Evolutionary conservation across 2,329 filamentous ascomycete genomes (phyloP), one percentile per base, ranked within the genome.

Genomic region (Bipolaris oryzae): DNA sequence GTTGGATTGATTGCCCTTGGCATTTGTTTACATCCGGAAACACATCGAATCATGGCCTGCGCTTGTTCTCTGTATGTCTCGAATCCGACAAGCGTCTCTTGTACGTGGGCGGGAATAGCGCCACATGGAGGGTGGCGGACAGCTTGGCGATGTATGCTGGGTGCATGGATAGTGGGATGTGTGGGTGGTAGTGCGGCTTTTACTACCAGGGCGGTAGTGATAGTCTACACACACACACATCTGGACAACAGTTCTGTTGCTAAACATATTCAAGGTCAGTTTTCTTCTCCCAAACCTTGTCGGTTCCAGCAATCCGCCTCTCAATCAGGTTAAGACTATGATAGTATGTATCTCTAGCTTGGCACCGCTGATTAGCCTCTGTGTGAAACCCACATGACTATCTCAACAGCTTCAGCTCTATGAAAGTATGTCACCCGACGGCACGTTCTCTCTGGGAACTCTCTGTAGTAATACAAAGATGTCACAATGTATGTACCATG

Each of bases 1-100:
- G 71, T 68, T 72, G 71, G 71, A 60, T 57, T 63, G 44, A 41
- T 50, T 35, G 47, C 44, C 41, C 61, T 65, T 63, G 61, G 61
- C 61, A 50, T 7, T 18, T 44, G 44, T 57, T 60, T 61, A 61
- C 63, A 44, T 54, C 48, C 15, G 28, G 16, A 31, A 41, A 9
- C 50, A 48, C 45, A 53, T 58, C 61, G 39, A 62, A 66, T 60
- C 51, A 58, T 48, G 52, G 44, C 28, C 18, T 41, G n/a, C 13
- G 15, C 23, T 13, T 37, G 44, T 48, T 28, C 53, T 50, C 47
- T 46, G 55, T 16, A 18, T 20, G 20, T 31, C 25, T 10, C 31
- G 21, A 34, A 15, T 35, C 21, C 33, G 38, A 28, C 48, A 58
- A 45, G 25, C 43, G 45, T 20, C 55, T 57, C 21, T 10, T 54